Conservation (phyloP, 1,139 yeast genomes). For the Eremothecium cymbalariae region DNA sequence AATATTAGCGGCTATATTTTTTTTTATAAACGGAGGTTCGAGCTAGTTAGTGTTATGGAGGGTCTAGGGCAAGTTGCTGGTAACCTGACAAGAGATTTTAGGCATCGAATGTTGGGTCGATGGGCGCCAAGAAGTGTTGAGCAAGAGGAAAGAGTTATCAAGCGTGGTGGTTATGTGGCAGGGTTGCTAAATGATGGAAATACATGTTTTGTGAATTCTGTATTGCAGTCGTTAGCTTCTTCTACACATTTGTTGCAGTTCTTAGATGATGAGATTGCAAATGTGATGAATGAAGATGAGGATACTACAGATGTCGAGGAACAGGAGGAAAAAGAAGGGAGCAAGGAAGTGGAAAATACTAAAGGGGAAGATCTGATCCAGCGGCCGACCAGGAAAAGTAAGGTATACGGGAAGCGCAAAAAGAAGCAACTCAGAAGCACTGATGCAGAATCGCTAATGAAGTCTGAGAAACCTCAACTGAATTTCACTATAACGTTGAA, state of each 20-base stretch:
- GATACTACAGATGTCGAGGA: constrained; percentile 20
- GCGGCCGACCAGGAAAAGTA: constrained; percentile 9
- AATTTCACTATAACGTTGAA: constrained; percentile 48
- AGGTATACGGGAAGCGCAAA: constrained; percentile 19
- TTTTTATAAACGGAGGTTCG: constrained; percentile 9
- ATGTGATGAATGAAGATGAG: constrained; percentile 9
- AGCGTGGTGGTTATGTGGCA: constrained; percentile 66
- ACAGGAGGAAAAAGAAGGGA: constrained; percentile 26
- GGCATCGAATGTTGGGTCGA: constrained; percentile 16
- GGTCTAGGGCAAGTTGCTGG: constrained; percentile 8
- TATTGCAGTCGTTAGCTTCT: constrained; percentile 74
- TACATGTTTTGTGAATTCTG: constrained; percentile 90
- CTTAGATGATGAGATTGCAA: constrained; percentile 35
- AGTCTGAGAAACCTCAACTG: constrained; percentile 26
- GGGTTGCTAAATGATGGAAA: constrained; percentile 87
- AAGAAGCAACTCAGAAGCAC: constrained; percentile 14
- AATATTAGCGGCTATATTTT: constrained; percentile 9
- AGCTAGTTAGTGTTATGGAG: constrained; percentile 7
- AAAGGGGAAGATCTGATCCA: constrained; percentile 6
- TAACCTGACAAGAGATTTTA: constrained; percentile 9
- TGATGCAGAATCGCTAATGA: constrained; percentile 7
- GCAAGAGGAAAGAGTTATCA: constrained; percentile 20
- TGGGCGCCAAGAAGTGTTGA: constrained; percentile 21
- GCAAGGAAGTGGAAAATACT: constrained; percentile 17
- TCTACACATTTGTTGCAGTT: constrained; percentile 54